Conservation (phyloP, 106 monocot species). For the Platanthera zijinensis region DNA sequence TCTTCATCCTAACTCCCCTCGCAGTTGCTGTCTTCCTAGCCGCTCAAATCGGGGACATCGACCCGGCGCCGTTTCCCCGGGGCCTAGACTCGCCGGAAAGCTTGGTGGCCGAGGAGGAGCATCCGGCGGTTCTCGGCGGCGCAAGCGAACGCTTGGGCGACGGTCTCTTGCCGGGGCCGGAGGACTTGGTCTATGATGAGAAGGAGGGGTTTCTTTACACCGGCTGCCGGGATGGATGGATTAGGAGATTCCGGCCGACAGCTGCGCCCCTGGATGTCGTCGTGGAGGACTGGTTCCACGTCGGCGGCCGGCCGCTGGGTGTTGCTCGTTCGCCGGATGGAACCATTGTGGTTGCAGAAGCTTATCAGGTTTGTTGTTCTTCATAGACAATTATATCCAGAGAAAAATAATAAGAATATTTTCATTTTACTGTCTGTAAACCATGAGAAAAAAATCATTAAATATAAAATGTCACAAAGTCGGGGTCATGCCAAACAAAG, state of each 20-base stretch:
- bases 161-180: constrained; percentile 38
- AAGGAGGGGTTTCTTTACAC: constrained; percentile 36
- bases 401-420: too few relatives aligned
- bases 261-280: background rate
- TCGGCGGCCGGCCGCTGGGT: constrained; percentile 50
- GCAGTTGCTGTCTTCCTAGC: background rate
- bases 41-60: constrained; percentile 11
- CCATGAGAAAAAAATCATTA: too few relatives aligned
- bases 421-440: too few relatives aligned
- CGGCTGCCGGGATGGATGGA: constrained; percentile 63
- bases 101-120: constrained; percentile 15
- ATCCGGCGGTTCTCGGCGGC: constrained; percentile 2
- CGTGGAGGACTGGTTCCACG: constrained; percentile 35
- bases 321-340: constrained; percentile 31
- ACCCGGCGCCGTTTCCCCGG: constrained; percentile 28
- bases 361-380: constrained; percentile 27
- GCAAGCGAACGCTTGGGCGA: constrained; percentile 43
- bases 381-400: too few relatives aligned
- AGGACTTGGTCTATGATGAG: constrained; percentile 58
- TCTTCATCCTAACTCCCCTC: background rate
- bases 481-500: too few relatives aligned
- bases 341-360: constrained; percentile 36
- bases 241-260: constrained; percentile 22
- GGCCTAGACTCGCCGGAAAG: constrained; percentile 17
- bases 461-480: too few relatives aligned